Conservation (phyloP, 106 monocot genomes). For the Triglochin maritima region DNA sequence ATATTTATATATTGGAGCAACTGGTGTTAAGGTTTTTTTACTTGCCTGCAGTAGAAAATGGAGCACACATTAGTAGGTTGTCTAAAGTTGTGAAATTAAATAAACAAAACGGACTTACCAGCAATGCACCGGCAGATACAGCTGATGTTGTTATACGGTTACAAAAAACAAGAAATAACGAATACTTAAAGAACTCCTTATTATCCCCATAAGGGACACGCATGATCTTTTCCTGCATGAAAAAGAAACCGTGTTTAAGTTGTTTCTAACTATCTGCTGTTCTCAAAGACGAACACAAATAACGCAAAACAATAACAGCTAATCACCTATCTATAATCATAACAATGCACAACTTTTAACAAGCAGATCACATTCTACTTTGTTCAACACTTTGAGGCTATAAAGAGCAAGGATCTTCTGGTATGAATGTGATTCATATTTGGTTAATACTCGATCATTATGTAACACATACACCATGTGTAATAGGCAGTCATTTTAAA, state of each 20-base stretch:
- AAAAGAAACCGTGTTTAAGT: background rate
- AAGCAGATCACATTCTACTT: background rate
- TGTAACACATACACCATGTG: too few relatives aligned
- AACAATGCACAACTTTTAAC: background rate
- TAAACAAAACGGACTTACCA: constrained; percentile 34
- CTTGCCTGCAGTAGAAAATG: constrained; percentile 35
- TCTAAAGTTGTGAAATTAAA: background rate
- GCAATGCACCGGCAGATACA: constrained; percentile 59
- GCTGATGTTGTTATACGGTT: constrained; percentile 77
- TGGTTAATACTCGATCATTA: too few relatives aligned
- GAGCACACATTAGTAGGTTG: background rate
- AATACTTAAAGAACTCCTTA: constrained; percentile 81
- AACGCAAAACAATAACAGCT: background rate
- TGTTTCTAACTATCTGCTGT: background rate
- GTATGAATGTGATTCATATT: background rate
- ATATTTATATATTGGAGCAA: constrained; percentile 80
- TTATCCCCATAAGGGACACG: constrained; percentile 81
- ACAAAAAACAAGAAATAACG: constrained; percentile 92
- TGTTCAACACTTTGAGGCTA: background rate
- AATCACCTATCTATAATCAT: background rate
- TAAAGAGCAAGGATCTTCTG: background rate
- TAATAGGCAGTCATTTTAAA: too few relatives aligned
- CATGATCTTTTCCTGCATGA: constrained; percentile 92
- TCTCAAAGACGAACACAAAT: background rate
- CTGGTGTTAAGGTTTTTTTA: constrained; percentile 71